Evolutionary conservation across 2,329 filamentous ascomycete species (phyloP).

Genomic region (Trichophyton equinum): DNA sequence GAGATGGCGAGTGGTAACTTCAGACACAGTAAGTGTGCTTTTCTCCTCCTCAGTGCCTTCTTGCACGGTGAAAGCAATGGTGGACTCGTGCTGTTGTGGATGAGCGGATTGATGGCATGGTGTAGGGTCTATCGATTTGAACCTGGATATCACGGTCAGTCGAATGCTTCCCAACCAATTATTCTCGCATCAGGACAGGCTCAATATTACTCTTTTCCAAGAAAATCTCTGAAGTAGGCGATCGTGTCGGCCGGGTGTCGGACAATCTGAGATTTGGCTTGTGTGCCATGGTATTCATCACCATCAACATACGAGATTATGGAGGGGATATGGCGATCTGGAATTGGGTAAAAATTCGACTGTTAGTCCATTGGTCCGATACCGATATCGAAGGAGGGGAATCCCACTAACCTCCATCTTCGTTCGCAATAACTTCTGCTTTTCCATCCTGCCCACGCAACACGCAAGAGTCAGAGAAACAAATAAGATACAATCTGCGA

Average conservation of each 20-base stretch:
- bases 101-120: conserved; percentile 90
- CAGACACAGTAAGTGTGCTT: conserved; percentile 62
- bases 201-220: conserved; percentile 67
- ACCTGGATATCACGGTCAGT: conserved; percentile 34
- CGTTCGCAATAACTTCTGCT: conserved; percentile 95
- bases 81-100: conserved; percentile 59
- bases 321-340: conserved; percentile 92
- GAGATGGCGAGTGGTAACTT: conserved; percentile 75
- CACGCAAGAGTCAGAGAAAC: background rate
- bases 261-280: conserved; percentile 87
- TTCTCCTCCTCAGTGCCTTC: conserved; percentile 55
- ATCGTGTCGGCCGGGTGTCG: conserved; percentile 89
- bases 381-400: background rate
- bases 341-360: background rate
- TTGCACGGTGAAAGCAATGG: conserved; percentile 69
- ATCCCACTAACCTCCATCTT: conserved; percentile 67
- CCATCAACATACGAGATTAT: conserved; percentile 89
- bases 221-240: conserved; percentile 88
- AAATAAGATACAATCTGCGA: background rate
- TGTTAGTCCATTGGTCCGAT: background rate
- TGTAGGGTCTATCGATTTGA: conserved; percentile 92
- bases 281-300: conserved; percentile 91
- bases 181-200: background rate
- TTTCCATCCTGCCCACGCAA: conserved; percentile 57
- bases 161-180: background rate